Base-by-base conservation (phyloP, 305 asterid genomes). In the Coffea humblotiana region DNA sequence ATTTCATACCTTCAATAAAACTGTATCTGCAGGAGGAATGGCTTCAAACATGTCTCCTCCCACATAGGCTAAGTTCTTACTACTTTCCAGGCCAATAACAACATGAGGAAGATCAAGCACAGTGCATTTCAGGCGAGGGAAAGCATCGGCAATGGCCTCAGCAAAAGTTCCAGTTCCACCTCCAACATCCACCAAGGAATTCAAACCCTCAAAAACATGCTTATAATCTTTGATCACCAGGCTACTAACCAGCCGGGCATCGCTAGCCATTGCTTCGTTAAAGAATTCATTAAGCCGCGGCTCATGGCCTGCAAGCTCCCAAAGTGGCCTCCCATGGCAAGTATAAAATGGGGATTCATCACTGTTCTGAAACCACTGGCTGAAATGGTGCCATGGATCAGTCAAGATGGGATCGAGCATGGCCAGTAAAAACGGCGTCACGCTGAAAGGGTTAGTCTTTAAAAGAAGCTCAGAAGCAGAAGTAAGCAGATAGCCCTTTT, bases 21-120 rank as follows among this genome's bases (percentile, higher is more conserved):
- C 80, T 3, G 84, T 84, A 64, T 90, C 85, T 13, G 87, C 85
- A 13, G 72, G 67, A 3, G 92, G 92, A 58, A 89, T 79, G 45
- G 78, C 65, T 61, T 81, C 78, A 45, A 90, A 90, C 92, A 90
- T 88, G 66, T 88, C 92, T 27, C 92, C 94, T 27, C 73, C 90
- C 61, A 88, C 77, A 58, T 70, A 82, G 47, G 21, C 63, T 72
- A 81, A 23, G 10, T 81, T 76, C 12, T 71, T 72, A 21, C 13
- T 40, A 27, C 52, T 56, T 18, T 64, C 32, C 77, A 81, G 76
- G 13, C 81, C 81, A 4, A 61, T n/a, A 76, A 81, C 77, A 40
- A 76, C 84, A 35, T 81, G 78, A 61, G 84, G 81, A 58, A 67
- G 84, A 63, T 81, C 84, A 15, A 81, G 51, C 32, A 81, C 84